Evolutionary conservation across 352 stramenopile genomes (phyloP), one percentile per base, ranked within the genome.

Genomic region (Pythium diclinum): DNA sequence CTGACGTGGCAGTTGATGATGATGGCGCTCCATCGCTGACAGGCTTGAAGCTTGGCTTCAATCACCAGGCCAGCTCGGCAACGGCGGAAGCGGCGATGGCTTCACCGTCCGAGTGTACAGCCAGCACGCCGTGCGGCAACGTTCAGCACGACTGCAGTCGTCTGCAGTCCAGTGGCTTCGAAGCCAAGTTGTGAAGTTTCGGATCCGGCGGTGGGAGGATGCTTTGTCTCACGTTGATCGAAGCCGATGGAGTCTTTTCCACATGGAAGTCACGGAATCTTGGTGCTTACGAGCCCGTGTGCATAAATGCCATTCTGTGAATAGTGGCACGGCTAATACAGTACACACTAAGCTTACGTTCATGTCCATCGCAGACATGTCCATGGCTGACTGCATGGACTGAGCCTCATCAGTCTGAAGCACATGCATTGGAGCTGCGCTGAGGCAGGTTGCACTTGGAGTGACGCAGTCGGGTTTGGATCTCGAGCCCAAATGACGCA

Each of bases 401-500:
- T 59, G 28, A 33, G 55, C 8, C 38, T 17, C 38, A n/a, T 6
- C 13, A 40, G 25, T 3, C 25, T n/a, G 1, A 28, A 28, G 25
- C 25, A 28, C 25, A 28, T 28, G 25, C 25, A 28, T 28, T 2
- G 4, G 33, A 14, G 44, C 44, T 51, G 44, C 6, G 44, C 44
- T 51, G 44, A 51, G 44, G 44, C 44, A 51, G 44, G 44, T 51
- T 51, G 44, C 44, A 51, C 51, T 40, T 23, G 8, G 28, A 16
- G 32, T 57, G 51, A 57, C 51, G 51, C 51, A 25, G 28, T 44
- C 7, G 10, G 21, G 28, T 44, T 23, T 10, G 19, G n/a, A 60
- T 48, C 34, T 13, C 30, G 25, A 49, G 21, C 34, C 17, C 5
- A 32, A 13, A 62, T 62, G 56, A 62, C 56, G 42, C 40, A 62